Base-by-base conservation (phyloP, 2,329 filamentous ascomycete species). In the Hymenoscyphus occultus region DNA sequence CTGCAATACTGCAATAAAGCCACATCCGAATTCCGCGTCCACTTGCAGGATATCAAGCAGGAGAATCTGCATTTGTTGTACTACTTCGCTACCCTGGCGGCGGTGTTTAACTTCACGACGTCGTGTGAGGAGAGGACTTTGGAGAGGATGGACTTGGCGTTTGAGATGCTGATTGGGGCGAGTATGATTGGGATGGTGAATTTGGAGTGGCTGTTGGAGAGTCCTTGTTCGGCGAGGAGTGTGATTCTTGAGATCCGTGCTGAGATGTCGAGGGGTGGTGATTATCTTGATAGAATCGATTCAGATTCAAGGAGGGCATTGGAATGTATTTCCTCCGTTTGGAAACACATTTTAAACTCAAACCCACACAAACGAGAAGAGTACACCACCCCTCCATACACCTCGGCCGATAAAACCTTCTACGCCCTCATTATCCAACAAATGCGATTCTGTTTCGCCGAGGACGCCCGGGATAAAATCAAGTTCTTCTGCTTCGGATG, bases 1-100 rank as follows among this genome's bases (percentile, higher is more conserved):
- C 40, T 64, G 32, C 56, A 60, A 42, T 64, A 64, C 22, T 54
- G 56, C 14, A 57, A 64, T 56, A 60, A 60, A 40, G 62, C 40
- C 40, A 60, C 39, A 10, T 57, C 42, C 3, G 31, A 31, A n/a
- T 64, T 64, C 40, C 56, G 62, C 7, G 1, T 32, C 22, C 42
- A 60, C n/a, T 31, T 64, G 6, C 22, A 22, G 14, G 56, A 51
- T n/a, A 60, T 64, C 31, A 60, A 39, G 19, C 56, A 9, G 6
- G 62, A 60, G 1, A 64, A 64, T 39, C 9, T 60, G 7, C 56
- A 60, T 42, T 39, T 48, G 3, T 19, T 64, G 5, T 64, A 64
- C 51, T 60, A 60, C 45, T 64, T 64, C n/a, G 45, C 62, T 4
- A 31, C 39, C 9, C 28, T 60, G 42, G 62, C 62, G 10, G 56